Conservation (phyloP, 1,284 basidiomycete genomes). For the Pyrrhoderma lamaoense region DNA sequence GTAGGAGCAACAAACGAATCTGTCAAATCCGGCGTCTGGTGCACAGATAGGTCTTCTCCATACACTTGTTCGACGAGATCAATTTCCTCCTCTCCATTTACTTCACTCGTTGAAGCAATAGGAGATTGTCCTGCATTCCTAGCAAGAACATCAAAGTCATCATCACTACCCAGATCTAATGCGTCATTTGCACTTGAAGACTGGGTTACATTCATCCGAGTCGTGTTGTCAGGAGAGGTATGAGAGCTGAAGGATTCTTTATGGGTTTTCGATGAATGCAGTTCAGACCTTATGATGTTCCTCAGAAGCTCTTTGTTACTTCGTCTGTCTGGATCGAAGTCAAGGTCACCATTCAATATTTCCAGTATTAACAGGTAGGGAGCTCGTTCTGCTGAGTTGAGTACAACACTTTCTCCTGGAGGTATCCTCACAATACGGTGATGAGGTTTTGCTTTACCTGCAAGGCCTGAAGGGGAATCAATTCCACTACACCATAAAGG, state of each 20-base stretch:
- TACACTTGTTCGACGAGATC: conserved; percentile 93
- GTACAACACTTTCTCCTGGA: conserved; percentile 94
- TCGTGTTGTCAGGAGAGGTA: not conserved
- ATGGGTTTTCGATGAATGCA: conserved; percentile 47
- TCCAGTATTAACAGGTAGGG: conserved; percentile 94
- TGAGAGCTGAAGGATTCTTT: conserved; percentile 35
- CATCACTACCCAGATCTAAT: conserved; percentile 3
- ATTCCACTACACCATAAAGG: conserved; percentile 90
- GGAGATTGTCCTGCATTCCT: conserved; percentile 21
- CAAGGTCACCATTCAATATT: conserved; percentile 84
- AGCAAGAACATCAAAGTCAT: conserved; percentile 20
- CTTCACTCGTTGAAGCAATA: conserved; percentile 11
- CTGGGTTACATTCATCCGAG: not conserved
- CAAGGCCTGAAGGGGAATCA: conserved; percentile 36
- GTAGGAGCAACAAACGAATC: conserved; percentile 75
- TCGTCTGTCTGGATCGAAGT: conserved; percentile 85
- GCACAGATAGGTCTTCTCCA: conserved; percentile 69
- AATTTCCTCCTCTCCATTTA: conserved; percentile 73
- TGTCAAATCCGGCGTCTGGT: conserved; percentile 61
- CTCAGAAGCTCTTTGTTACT: conserved; percentile 83
- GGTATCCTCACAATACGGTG: conserved; percentile 97
- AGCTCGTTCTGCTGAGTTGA: conserved; percentile 96
- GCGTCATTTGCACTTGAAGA: conserved; percentile 7
- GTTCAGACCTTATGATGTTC: conserved; percentile 75
- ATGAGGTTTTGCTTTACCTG: conserved; percentile 57